Conservation (phyloP, 2,329 filamentous ascomycete genomes). For the Paracamarosporium sp. region DNA sequence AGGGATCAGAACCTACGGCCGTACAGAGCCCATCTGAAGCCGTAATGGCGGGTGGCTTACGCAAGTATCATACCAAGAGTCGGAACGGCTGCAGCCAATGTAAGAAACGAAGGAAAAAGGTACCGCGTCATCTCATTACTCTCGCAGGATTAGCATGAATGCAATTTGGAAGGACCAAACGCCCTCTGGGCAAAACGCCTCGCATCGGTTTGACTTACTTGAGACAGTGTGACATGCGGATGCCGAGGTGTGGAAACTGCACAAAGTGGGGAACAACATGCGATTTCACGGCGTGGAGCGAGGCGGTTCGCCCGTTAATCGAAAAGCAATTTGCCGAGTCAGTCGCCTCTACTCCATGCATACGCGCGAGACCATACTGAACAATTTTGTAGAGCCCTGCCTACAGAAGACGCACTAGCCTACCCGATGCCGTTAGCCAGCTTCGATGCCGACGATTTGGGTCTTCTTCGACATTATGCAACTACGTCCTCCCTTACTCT, state of each 20-base stretch:
- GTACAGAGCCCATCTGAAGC: neutral
- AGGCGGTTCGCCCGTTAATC: slow-evolving; percentile 13
- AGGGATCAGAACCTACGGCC: neutral
- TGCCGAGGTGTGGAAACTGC: slow-evolving; percentile 28
- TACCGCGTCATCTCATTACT: slow-evolving; percentile 7
- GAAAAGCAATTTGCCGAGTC: slow-evolving; percentile 14
- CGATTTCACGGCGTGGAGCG: slow-evolving; percentile 25
- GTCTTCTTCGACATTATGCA: slow-evolving; percentile 23
- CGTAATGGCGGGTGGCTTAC: slow-evolving; percentile 19
- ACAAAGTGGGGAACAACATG: slow-evolving; percentile 28
- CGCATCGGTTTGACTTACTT: slow-evolving; percentile 7
- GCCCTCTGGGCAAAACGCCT: neutral
- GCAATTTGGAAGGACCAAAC: neutral
- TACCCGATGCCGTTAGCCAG: slow-evolving; percentile 12
- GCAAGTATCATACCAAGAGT: slow-evolving; percentile 29
- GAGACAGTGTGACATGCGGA: slow-evolving; percentile 29
- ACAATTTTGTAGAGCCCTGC: neutral
- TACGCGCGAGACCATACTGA: neutral
- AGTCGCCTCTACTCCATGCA: neutral
- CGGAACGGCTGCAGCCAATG: slow-evolving; percentile 32
- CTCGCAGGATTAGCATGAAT: slow-evolving; percentile 3
- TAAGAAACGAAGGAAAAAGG: slow-evolving; percentile 29
- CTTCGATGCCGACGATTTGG: slow-evolving; percentile 18
- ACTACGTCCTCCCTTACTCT: slow-evolving; percentile 19
- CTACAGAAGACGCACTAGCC: slow-evolving; percentile 7